A percentile compares a stretch with the other conserved stretches of the same genome.
These are phyloP conservation scores for Ballota nigra DNA, from an alignment of 257 asterid species.

Conservation along the genomic window DNA sequence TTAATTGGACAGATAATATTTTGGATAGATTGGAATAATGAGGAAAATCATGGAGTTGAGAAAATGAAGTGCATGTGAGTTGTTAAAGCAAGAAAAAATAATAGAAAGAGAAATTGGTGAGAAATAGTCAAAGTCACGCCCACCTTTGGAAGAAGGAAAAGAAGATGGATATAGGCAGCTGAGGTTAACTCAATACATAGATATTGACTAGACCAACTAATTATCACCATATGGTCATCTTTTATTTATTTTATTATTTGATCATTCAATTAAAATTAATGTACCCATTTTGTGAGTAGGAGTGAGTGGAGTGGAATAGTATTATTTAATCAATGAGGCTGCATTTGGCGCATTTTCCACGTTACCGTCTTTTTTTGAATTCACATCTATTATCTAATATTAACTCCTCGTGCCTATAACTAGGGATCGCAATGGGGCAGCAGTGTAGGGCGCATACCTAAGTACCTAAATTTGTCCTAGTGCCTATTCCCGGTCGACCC, in stretches of 20 bases:
- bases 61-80: not conserved
- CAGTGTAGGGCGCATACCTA: too few relatives aligned
- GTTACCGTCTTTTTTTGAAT: slow-evolving; percentile 10
- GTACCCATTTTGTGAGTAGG: not conserved
- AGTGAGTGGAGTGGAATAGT: not conserved
- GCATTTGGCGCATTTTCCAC: slow-evolving; percentile 32
- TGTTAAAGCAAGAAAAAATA: not conserved
- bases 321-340: not conserved
- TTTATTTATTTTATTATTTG: not conserved
- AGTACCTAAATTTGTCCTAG: too few relatives aligned
- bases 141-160: slow-evolving; percentile 29
- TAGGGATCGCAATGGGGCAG: too few relatives aligned
- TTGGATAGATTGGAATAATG: not conserved
- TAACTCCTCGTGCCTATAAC: too few relatives aligned
- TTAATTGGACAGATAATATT: not conserved
- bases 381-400: too few relatives aligned
- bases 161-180: not conserved
- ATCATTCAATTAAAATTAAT: not conserved
- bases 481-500: too few relatives aligned
- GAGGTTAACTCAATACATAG: not conserved
- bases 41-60: not conserved
- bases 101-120: not conserved
- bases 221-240: not conserved
- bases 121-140: slow-evolving; percentile 44
- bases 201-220: slow-evolving; percentile 24